Evolutionary conservation across 257 asterid species (phyloP).

Genomic region (Phtheirospermum japonicum): DNA sequence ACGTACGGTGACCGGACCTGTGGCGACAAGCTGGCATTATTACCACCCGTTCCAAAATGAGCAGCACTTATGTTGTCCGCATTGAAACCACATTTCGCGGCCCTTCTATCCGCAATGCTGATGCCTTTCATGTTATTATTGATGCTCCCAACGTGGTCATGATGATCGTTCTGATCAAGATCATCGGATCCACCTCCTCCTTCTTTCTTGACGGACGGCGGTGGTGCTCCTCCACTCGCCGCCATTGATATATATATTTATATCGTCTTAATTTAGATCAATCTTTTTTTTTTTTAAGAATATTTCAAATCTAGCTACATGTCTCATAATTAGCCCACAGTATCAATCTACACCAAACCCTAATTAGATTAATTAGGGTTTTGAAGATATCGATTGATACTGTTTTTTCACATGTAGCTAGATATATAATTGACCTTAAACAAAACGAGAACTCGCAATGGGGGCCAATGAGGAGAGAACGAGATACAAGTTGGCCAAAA

Average conservation of each 20-base stretch:
- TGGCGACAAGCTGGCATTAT: not conserved
- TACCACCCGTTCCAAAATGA: not conserved
- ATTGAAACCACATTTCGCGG: constrained; percentile 55
- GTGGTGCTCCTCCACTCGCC: constrained; percentile 15
- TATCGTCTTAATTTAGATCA: constrained; percentile 3
- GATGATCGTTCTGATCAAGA: not conserved
- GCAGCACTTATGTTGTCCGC: constrained; percentile 31
- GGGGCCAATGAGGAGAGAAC: not conserved
- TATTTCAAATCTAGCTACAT: not conserved
- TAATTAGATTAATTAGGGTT: constrained; percentile 40
- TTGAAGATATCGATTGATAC: constrained; percentile 40
- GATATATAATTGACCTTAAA: constrained; percentile 4
- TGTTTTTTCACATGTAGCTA: constrained; percentile 23
- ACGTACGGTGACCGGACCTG: constrained; percentile 32
- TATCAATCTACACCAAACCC: constrained; percentile 58
- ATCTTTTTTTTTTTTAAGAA: not conserved
- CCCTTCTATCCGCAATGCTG: constrained; percentile 66
- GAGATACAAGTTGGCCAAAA: not conserved
- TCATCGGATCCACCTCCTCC: not conserved
- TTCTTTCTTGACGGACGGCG: constrained; percentile 22
- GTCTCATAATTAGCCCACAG: constrained; percentile 32
- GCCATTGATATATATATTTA: no score
- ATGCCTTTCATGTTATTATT: constrained; percentile 9
- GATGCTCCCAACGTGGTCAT: not conserved
- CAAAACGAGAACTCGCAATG: not conserved